phyloP scores from a whole-genome alignment of 148 eudicot species.

The Limonium bicolor region DNA sequence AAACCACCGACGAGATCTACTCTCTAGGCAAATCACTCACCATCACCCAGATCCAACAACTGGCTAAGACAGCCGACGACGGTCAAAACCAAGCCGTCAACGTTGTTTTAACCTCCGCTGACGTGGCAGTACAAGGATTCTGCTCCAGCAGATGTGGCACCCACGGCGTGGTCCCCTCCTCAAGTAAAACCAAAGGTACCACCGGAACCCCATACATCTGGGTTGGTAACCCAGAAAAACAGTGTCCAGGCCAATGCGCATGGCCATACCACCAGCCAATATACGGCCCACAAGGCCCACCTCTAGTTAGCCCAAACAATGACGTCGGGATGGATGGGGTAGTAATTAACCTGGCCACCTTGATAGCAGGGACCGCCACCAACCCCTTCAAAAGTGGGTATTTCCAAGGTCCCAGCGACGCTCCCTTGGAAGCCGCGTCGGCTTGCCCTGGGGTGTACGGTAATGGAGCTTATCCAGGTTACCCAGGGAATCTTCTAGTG shows the following conservation, averaged over 20 bases:
- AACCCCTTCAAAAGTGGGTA: constrained; percentile 56
- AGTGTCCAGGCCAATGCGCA: constrained; percentile 68
- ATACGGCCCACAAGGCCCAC: constrained; percentile 51
- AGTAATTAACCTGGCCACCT: constrained; percentile 41
- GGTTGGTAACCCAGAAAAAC: constrained; percentile 19
- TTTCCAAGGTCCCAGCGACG: constrained; percentile 46
- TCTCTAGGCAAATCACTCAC: neutral
- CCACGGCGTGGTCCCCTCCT: neutral
- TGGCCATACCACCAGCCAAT: constrained; percentile 72
- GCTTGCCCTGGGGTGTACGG: constrained; percentile 55
- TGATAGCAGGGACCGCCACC: constrained; percentile 53
- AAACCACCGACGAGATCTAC: neutral
- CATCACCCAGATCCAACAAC: neutral
- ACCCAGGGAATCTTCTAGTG: constrained; percentile 38
- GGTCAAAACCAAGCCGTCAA: neutral
- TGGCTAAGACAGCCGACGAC: neutral
- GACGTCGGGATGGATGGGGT: constrained; percentile 65
- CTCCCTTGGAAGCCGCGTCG: constrained; percentile 46
- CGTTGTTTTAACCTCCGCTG: neutral
- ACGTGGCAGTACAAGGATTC: constrained; percentile 1
- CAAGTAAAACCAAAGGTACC: constrained; percentile 7
- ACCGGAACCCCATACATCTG: constrained; percentile 11
- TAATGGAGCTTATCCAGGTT: constrained; percentile 53
- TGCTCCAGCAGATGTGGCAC: constrained; percentile 4
- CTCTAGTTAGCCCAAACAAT: constrained; percentile 43